Evolutionary conservation across 495 filamentous ascomycete genomes (phyloP).

Genomic region (Aspergillus bridgeri): DNA sequence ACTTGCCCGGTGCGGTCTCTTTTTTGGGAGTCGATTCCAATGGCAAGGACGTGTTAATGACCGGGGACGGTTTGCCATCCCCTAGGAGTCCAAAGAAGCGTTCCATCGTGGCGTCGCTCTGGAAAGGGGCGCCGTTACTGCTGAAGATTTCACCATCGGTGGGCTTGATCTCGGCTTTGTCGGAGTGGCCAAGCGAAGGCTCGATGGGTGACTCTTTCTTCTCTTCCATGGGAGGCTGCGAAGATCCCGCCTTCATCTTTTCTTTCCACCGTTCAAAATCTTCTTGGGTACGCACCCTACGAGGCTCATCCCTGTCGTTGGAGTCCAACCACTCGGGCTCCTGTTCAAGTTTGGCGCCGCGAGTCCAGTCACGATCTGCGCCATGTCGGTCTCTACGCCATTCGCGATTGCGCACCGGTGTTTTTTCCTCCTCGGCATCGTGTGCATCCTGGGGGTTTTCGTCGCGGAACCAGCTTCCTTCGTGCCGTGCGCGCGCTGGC

Average conservation of each 20-base stretch:
- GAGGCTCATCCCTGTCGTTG: conserved; percentile 63
- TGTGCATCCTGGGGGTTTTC: conserved; percentile 49
- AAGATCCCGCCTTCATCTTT: conserved; percentile 69
- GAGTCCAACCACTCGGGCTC: conserved; percentile 88
- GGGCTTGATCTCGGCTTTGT: conserved; percentile 31
- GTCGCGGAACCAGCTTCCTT: conserved; percentile 57
- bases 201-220: conserved; percentile 42
- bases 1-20: conserved; percentile 12
- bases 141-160: conserved; percentile 40
- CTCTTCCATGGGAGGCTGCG: conserved; percentile 40
- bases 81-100: conserved; percentile 76
- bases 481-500: conserved; percentile 46
- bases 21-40: conserved; percentile 20
- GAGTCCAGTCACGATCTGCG: conserved; percentile 61
- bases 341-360: conserved; percentile 56
- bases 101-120: conserved; percentile 65
- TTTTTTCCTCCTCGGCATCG: conserved; percentile 55
- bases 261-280: conserved; percentile 97
- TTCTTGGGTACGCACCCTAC: conserved; percentile 72
- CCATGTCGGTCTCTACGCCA: conserved; percentile 60
- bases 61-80: conserved; percentile 38
- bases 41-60: conserved; percentile 21
- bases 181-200: conserved; percentile 12
- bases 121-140: conserved; percentile 29
- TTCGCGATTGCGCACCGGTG: conserved; percentile 55